Evolutionary conservation across 345 rosid genomes (phyloP).

Genomic region (Zanthoxylum bungeanum): DNA sequence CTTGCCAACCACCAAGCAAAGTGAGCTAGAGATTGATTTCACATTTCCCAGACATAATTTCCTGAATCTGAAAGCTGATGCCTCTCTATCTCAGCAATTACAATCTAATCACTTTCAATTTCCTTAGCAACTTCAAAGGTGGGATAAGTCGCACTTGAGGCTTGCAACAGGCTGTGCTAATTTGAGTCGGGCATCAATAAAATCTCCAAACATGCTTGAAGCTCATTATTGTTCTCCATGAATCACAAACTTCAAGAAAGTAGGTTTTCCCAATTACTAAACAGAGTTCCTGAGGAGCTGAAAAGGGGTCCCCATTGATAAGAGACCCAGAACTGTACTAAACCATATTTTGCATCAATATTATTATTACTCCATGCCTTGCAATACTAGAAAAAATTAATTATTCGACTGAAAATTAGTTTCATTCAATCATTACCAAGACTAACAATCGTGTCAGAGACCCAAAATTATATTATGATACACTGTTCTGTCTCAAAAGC

Average conservation of each 20-base stretch:
- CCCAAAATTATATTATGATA: neutral
- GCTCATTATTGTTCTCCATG: neutral
- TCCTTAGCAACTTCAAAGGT: neutral
- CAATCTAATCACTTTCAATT: neutral
- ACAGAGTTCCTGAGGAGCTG: neutral
- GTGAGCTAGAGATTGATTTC: neutral
- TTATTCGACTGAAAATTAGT: neutral
- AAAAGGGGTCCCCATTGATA: neutral
- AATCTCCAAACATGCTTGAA: neutral
- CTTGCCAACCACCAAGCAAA: neutral
- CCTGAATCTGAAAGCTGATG: neutral
- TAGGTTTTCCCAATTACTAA: neutral
- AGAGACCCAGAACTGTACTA: neutral
- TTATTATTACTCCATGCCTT: neutral
- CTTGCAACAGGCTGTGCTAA: neutral
- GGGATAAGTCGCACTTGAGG: neutral
- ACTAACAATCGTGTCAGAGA: neutral
- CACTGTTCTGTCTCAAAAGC: neutral
- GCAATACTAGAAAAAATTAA: neutral
- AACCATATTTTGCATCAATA: neutral
- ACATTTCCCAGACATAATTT: neutral
- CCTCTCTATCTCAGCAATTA: neutral
- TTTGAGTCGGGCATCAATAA: neutral
- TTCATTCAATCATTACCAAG: neutral
- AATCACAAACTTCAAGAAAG: neutral